These are phyloP conservation scores for Cytospora leucostoma DNA, from an alignment of 2,329 filamentous ascomycete genomes.

Conservation along the genomic window DNA sequence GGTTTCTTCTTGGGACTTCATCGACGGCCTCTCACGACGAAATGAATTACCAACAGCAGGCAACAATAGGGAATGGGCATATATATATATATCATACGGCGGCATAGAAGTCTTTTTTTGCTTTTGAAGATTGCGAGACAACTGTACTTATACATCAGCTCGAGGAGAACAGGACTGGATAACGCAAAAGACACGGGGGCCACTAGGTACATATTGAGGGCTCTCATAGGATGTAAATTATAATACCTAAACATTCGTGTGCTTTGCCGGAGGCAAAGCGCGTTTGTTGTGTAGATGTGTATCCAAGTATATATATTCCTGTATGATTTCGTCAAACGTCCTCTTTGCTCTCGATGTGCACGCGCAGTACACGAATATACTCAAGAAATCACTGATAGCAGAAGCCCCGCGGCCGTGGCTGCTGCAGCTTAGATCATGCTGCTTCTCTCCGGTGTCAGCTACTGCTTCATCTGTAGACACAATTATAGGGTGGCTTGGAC, in stretches of 20 bases:
- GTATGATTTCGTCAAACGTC: not conserved
- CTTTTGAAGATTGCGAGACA: not conserved
- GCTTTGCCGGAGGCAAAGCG: not conserved
- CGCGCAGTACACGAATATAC: no score
- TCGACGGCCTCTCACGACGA: constrained; percentile 22
- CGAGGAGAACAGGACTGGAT: not conserved
- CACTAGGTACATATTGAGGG: not conserved
- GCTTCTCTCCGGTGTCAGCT: not conserved
- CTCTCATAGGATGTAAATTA: constrained; percentile 10
- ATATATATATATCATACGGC: constrained; percentile 3
- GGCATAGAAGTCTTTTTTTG: constrained; percentile 18
- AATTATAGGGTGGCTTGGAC: not conserved
- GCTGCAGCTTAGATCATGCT: not conserved
- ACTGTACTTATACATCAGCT: constrained; percentile 11
- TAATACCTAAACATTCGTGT: constrained; percentile 15
- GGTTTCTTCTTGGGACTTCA: constrained; percentile 7
- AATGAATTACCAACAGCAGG: constrained; percentile 24
- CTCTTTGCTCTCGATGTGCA: not conserved
- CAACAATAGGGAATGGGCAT: constrained; percentile 9
- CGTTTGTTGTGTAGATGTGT: not conserved
- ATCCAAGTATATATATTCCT: not conserved
- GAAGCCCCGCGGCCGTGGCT: not conserved
- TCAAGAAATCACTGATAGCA: not conserved
- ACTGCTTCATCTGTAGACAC: not conserved
- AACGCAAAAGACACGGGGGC: constrained; percentile 1